Evolutionary conservation across 345 rosid genomes (phyloP), one percentile per base, ranked within the genome.

Genomic region (Zanthoxylum bungeanum): DNA sequence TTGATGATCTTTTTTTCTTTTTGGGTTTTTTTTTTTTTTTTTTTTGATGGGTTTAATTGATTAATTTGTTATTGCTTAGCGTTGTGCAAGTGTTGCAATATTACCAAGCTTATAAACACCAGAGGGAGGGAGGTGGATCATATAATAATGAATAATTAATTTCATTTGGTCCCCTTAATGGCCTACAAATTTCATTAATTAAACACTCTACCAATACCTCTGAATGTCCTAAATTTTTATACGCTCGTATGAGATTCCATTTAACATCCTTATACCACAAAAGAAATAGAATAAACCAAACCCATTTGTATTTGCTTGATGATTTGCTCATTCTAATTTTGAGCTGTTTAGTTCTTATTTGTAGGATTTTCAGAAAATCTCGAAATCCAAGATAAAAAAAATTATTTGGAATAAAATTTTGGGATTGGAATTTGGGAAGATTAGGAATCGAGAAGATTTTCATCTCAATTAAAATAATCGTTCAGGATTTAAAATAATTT

Each of bases 131-230:
- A 80, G 86, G 85, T 85, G 91, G 89, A 71, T 85, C 73, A 80
- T 81, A 81, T 72, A 64, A 86, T 87, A 83, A 76, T 82, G 72
- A 78, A 75, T 85, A 74, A 9, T 86, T 87, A 85, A 86, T 85
- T 68, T 21, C 73, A 79, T 21, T 64, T 75, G 79, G 97, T 91
- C 84, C 74, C 88, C 92, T 75, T 77, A 84, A 77, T 93, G 98
- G 95, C 80, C 84, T 73, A 81, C 98, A 91, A 70, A 63, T 78
- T 84, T 79, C 73, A 85, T 89, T 86, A 68, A n/a, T n/a, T n/a
- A 27, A 75, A 66, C 42, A 39, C 60, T 71, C 59, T 72, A 64
- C 72, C 73, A 44, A 19, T 44, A 73, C 69, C 71, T 75, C 76
- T 78, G 76, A 60, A n/a, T n/a, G n/a, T 73, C 72, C 72, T 58